Base-by-base conservation (phyloP, 805 yeast genomes). In the Torulaspora maleeae region DNA sequence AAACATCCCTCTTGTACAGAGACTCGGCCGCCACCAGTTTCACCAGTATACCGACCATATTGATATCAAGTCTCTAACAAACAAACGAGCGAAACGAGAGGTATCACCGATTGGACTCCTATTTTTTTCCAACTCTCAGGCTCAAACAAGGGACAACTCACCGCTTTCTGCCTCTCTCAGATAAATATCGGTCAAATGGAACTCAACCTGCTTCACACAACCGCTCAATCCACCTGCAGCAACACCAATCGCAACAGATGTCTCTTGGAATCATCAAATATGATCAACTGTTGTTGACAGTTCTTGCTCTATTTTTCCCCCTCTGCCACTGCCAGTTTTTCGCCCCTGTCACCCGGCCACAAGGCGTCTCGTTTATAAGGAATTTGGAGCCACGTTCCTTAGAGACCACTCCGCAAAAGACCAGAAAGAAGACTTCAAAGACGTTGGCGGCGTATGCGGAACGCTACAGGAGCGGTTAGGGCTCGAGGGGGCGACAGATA, bases 1-100 rank as follows among this genome's bases (percentile, higher is more conserved):
- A 87, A 19, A 93, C 90, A 66, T 93, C 99, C 52, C 99, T 77
- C 69, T 93, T 93, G 68, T 87, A 88, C 46, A 93, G 80, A 20
- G 95, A 86, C 66, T 93, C 99, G 11, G 98, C 97, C 12, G 97
- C 98, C 36, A 93, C 91, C 33, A 93, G 78, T 61, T 83, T 82
- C 33, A 84, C 89, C 47, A 75, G 75, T 53, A 82, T 75, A 5
- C 64, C 52, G 5, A 61, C 51, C 66, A 61, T 60, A 29, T 9
- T 11, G 17, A n/a, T 15, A 5, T 13, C 10, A 13, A 15, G 9
- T 5, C 34, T 30, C 17, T 13, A 30, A 15, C 13, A n/a, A n/a
- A 4, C 17, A n/a, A 30, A 30, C 35, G n/a, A 32, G 7, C 20
- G 35, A 32, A 32, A 15, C 20, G 16, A 32, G 20, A 15, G 19